A percentile compares a stretch with the other conserved stretches of the same genome.
Evolutionary conservation across 345 rosid genomes (phyloP).

Genomic region (Eucalyptus microcorys): DNA sequence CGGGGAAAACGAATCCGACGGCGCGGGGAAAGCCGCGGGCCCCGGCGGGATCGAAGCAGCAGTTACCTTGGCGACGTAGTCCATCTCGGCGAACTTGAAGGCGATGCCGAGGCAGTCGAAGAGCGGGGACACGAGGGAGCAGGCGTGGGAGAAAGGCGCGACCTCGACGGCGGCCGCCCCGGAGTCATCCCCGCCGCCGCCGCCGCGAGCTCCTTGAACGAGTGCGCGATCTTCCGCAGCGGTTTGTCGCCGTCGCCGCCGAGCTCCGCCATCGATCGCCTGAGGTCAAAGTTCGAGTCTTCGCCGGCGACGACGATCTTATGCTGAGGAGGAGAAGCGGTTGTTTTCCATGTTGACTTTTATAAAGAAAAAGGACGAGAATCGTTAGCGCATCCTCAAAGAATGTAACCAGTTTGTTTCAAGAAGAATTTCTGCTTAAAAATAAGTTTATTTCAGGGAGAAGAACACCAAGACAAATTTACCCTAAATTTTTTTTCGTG

Average conservation of each 20-base stretch:
- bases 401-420: neutral
- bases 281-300: neutral
- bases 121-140: constrained; percentile 88
- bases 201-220: constrained; percentile 53
- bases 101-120: constrained; percentile 90
- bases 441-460: too few species aligned
- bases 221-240: constrained; percentile 44
- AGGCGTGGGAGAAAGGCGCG: constrained; percentile 71
- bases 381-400: neutral
- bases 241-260: constrained; percentile 26
- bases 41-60: neutral
- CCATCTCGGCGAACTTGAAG: constrained; percentile 94
- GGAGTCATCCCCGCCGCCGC: constrained; percentile 12
- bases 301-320: neutral
- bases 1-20: neutral
- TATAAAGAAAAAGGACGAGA: neutral
- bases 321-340: neutral
- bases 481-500: accelerated
- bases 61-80: constrained; percentile 88
- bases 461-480: too few species aligned
- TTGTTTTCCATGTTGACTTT: neutral
- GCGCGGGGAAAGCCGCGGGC: neutral
- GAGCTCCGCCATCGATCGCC: constrained; percentile 20
- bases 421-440: too few species aligned
- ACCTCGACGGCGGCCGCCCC: constrained; percentile 41